These are phyloP conservation scores for Funneliformis caledonium DNA, from an alignment of 371 early-diverging fungal species.

Conservation along the genomic window DNA sequence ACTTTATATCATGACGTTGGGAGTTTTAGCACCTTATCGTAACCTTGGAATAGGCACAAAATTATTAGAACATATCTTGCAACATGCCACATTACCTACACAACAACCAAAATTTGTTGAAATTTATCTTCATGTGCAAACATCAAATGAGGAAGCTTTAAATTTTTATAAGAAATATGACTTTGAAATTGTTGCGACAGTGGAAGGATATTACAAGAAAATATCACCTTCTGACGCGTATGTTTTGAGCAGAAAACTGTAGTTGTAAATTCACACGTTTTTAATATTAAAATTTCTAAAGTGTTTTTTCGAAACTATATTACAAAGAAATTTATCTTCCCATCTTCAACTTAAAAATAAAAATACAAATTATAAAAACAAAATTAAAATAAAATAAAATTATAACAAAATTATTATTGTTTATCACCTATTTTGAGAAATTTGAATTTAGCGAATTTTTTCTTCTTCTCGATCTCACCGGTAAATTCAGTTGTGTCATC, in stretches of 20 bases:
- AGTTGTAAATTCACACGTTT: background rate
- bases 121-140: constrained; percentile 92
- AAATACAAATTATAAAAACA: background rate
- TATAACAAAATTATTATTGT: background rate
- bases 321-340: background rate
- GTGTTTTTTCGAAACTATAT: background rate
- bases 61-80: constrained; percentile 66
- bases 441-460: constrained; percentile 36
- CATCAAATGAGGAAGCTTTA: constrained; percentile 81
- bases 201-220: constrained; percentile 88
- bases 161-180: constrained; percentile 87
- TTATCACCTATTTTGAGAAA: constrained; percentile 25
- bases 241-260: constrained; percentile 28
- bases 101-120: constrained; percentile 51
- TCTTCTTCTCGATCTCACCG: constrained; percentile 19
- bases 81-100: constrained; percentile 52
- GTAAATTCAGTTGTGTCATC: constrained; percentile 31
- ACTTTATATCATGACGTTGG: constrained; percentile 94
- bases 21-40: constrained; percentile 89
- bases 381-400: background rate
- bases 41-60: constrained; percentile 76
- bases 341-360: too few relatives aligned
- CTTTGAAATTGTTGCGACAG: constrained; percentile 67
- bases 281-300: too few relatives aligned
- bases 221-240: constrained; percentile 86